Percentiles rank a stretch among this genome's conserved stretches.
Evolutionary conservation across 495 filamentous ascomycete genomes (phyloP).

Genomic region (Neurospora tetrasperma): DNA sequence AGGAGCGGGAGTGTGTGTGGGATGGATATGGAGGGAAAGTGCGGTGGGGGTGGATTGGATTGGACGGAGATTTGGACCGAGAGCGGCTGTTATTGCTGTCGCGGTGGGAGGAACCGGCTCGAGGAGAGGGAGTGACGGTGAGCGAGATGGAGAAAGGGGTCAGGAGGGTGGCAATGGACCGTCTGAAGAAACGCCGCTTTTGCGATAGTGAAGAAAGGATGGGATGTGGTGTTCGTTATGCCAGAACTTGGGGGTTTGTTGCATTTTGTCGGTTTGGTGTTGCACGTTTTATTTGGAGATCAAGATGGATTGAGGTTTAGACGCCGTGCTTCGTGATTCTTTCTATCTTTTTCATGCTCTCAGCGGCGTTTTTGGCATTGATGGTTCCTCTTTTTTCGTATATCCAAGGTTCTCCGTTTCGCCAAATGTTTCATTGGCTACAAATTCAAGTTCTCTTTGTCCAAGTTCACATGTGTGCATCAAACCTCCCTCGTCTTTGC

Average conservation of each 20-base stretch:
- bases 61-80: background rate
- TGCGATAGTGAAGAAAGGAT: slow-evolving; percentile 10
- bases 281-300: background rate
- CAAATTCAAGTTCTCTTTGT: background rate
- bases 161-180: background rate
- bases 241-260: background rate
- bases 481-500: background rate
- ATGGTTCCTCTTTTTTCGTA: background rate
- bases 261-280: background rate
- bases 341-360: background rate
- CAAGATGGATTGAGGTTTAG: background rate
- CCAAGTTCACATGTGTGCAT: background rate
- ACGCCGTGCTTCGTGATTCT: background rate
- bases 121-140: background rate
- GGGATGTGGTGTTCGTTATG: too few relatives aligned
- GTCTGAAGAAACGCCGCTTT: slow-evolving; percentile 22
- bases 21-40: slow-evolving; percentile 28
- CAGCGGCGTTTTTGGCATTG: background rate
- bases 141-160: background rate
- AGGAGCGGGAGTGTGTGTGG: slow-evolving; percentile 28
- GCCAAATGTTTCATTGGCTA: background rate
- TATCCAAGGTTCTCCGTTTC: background rate
- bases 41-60: slow-evolving; percentile 17
- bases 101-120: slow-evolving; percentile 14
- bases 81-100: slow-evolving; percentile 17